Base-by-base conservation (phyloP, 768 basidiomycete genomes). In the Goffeauzyma gilvescens region DNA sequence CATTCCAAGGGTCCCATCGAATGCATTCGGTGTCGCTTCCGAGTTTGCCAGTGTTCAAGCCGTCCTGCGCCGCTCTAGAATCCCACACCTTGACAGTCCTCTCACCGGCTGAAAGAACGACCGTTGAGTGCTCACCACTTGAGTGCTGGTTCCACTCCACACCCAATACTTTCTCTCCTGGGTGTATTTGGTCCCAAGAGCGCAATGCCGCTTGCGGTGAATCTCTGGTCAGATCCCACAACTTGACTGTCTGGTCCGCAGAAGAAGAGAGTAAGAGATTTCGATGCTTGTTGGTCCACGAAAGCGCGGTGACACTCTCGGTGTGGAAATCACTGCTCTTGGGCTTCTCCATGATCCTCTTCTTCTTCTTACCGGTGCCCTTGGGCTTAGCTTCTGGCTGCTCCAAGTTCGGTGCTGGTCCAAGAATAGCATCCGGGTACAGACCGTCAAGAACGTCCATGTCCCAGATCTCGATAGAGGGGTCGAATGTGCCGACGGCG, bases 381-480 rank as follows among this genome's bases (percentile, higher is more conserved):
- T 43, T 40, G 15, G 58, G 51, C 44, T 57, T 55, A 0, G 60
- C 50, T 28, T 59, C 55, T 24, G 58, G 60, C 23, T 59, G 59
- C 20, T 47, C 41, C 21, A 57, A 25, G n/a, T 46, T 47, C 21
- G 60, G 60, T 6, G 83, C 83, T 31, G 86, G 75, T 20, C 93
- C 93, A 25, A 98, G 76, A 45, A 98, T 75, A 42, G 79, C 76
- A 49, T 79, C 75, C 0, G 93, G 93, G 62, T 90, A 96, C 70
- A 96, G 78, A 15, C 83, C 77, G 56, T 96, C 90, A 36, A 98
- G 72, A 23, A 80, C 71, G 61, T 96, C 89, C 39, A 95, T 71
- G 13, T 86, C 89, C 85, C 89, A 98, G 53, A 98, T 90, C 65
- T 98, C 93, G 49, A 98, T 95, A 58, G 90, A 85, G 18, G 93